phyloP scores from a whole-genome alignment of 2,329 filamentous ascomycete species.

The Botrytis aclada region DNA sequence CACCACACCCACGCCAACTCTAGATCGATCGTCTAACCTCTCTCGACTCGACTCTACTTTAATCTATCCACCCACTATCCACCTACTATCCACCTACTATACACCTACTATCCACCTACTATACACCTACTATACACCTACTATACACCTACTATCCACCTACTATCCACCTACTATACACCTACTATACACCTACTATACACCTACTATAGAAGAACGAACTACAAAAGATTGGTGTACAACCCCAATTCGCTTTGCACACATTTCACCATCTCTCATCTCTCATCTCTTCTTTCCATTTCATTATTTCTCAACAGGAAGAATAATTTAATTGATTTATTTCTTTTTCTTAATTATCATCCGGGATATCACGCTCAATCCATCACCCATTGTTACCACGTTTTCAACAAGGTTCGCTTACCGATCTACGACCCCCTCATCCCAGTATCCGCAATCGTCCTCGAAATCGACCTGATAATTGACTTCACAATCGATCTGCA shows the following conservation, averaged over 20 bases:
- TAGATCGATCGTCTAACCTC: not conserved
- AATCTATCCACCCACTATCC: no score
- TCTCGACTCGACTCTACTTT: not conserved
- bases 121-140: no score
- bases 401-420: not conserved
- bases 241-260: no score
- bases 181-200: no score
- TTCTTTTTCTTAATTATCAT: not conserved
- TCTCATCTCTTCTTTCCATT: not conserved
- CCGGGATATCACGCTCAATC: not conserved
- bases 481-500: not conserved
- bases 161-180: not conserved
- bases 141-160: no score
- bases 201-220: no score
- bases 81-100: not conserved
- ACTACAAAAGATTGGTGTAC: not conserved
- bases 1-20: not conserved
- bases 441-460: not conserved
- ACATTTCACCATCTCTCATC: not conserved
- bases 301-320: not conserved
- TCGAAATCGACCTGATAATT: not conserved
- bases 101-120: no score
- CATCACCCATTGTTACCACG: not conserved
- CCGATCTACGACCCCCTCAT: constrained; percentile 7
- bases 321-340: not conserved